Evolutionary conservation across 306 rosid genomes (phyloP), one percentile per base, ranked within the genome.

Genomic region (Argentina anserina): DNA sequence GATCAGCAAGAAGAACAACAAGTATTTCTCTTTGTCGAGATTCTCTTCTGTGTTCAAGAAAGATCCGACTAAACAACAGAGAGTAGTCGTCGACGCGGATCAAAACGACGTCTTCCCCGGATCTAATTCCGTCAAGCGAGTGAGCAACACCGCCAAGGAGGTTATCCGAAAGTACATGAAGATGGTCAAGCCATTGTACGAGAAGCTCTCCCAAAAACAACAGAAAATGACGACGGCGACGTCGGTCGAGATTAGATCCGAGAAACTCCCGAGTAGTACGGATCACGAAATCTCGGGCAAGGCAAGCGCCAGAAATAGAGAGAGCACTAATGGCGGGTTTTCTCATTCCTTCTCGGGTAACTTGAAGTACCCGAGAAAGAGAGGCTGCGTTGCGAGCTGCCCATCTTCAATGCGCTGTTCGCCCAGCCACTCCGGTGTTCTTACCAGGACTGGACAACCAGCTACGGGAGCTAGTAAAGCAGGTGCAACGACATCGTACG

Each of bases 321-420:
- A 60, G 12, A 31, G 43, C 28, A 34, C 23, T 8, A 62, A 5
- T 18, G 75, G 78, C 2, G 76, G 59, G 29, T 71, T 89, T 55
- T 91, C 95, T 68, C 90, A 89, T n/a, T 91, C 98, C 0, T 94
- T 94, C 56, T 94, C 97, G 0, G 98, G 98, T 23, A 94, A 94
- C 31, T 62, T 94, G 66, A 87, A 91, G 78, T 86, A 89, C 67
- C 96, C 96, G 1, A 59, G 90, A 36, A 86, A 81, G 72, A 85
- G 84, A 66, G 86, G 86, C 78, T 84, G 84, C 53, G 75, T 82
- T 23, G 85, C 99, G 0, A 94, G 98, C 74, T 90, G 97, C 20
- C 99, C 99, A 18, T 91, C 99, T 33, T 94, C 99, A 3, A 91
- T 86, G 75, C 77, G 95, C 77, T 84, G 96, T 1, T 94, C 99